Evolutionary conservation across 352 stramenopile genomes (phyloP), one percentile per base, ranked within the genome.

Genomic region (Phytopythium aichiense): DNA sequence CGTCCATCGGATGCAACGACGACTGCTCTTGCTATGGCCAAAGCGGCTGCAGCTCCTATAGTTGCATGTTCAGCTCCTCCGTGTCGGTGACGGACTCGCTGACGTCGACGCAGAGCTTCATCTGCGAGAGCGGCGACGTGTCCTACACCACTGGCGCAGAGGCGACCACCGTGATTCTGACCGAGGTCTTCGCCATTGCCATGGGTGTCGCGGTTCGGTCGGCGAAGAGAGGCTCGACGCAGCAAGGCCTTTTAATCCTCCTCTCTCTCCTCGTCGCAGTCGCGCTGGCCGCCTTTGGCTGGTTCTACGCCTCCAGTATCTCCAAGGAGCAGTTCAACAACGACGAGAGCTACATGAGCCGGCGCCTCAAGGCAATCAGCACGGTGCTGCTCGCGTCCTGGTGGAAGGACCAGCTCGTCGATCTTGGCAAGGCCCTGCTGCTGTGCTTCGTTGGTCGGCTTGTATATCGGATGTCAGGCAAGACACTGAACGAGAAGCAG

Each of bases 141-240:
- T 15, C 42, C 28, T 64, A 58, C 30, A 60, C 46, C 15, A 18
- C 38, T 1, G 58, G 49, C 31, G 56, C 62, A 40, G 23, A 63
- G 18, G 55, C 37, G 48, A 55, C 62, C 12, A 69, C 58, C 7
- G 57, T 53, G 37, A 15, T 59, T 2, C 57, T 66, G 43, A 60
- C 64, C 2, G 42, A 63, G 54, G 46, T 60, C 7, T 25, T 65
- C 23, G 16, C 43, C 2, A 54, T 56, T 7, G 57, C 63, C 7
- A 23, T 23, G 16, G 56, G 42, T 43, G 51, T 65, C 16, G 58
- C 52, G 11, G 42, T 69, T 1, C 15, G 28, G 12, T 59, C 63
- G 4, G 58, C 53, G 0, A 35, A 61, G 9, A 56, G 51, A 25
- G 57, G 57, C 13, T 65, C 57, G 9, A 7, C 2, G 4, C 43